Conservation (phyloP, 1,284 basidiomycete species). For the Papiliotrema terrestris region DNA sequence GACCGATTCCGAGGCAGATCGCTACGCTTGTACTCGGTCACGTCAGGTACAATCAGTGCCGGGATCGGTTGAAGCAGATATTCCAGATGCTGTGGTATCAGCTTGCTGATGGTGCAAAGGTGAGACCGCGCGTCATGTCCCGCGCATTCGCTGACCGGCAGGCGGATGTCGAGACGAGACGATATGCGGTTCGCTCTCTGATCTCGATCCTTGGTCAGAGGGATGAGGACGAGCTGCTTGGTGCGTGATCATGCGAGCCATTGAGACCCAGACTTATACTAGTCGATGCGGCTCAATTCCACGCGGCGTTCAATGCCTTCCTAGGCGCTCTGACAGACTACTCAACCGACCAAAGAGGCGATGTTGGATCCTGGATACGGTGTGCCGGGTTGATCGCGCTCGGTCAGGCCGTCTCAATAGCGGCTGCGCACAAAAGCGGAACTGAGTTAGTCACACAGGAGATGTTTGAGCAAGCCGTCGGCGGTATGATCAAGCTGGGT, state of each 20-base stretch:
- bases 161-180: conserved; percentile 45
- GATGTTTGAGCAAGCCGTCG: conserved; percentile 60
- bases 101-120: conserved; percentile 27
- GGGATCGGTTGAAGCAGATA: conserved; percentile 2
- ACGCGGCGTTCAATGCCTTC: conserved; percentile 31
- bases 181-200: conserved; percentile 24
- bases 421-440: background rate
- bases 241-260: conserved; percentile 12
- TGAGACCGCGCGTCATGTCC: conserved; percentile 4
- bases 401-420: conserved; percentile 17
- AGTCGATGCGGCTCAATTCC: conserved; percentile 15
- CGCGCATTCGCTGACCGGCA: background rate
- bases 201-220: background rate
- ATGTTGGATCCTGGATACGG: conserved; percentile 96
- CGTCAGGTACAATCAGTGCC: conserved; percentile 61
- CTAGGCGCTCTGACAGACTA: conserved; percentile 78
- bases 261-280: conserved; percentile 3
- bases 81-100: conserved; percentile 25
- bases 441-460: conserved; percentile 53
- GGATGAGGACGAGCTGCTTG: conserved; percentile 4
- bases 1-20: conserved; percentile 65
- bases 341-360: conserved; percentile 87
- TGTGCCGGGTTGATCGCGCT: conserved; percentile 68
- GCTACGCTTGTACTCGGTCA: conserved; percentile 71
- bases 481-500: conserved; percentile 77